Evolutionary conservation across 306 rosid species (phyloP).

Genomic region (Cicer cuneatum): DNA sequence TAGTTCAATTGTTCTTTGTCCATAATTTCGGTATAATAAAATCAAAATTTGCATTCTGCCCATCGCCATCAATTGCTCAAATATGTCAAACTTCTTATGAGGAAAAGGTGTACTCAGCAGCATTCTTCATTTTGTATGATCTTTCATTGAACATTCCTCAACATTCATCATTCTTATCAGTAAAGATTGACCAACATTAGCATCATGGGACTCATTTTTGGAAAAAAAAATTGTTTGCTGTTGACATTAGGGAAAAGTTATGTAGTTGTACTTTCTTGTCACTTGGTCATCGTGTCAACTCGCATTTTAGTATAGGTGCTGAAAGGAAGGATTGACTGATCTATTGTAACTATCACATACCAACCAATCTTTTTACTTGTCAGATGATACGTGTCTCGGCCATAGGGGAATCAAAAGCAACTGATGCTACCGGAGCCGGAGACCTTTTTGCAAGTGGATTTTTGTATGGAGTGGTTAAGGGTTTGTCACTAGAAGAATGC

Average conservation of each 20-base stretch:
- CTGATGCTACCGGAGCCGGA: conserved; percentile 97
- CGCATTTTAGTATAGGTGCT: not conserved
- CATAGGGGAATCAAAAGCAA: conserved; percentile 73
- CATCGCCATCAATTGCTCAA: not conserved
- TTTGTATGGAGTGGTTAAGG: conserved; percentile 83
- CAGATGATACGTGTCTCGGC: conserved; percentile 81
- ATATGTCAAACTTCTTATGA: not conserved
- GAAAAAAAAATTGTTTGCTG: not conserved
- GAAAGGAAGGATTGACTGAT: not conserved
- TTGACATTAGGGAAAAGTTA: no score
- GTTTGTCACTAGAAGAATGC: conserved; percentile 84
- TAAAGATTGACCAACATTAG: conserved; percentile 3
- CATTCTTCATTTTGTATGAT: conserved; percentile 29
- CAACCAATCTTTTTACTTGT: conserved; percentile 16
- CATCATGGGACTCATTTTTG: not conserved
- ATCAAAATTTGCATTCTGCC: not conserved
- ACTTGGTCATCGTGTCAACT: conserved; percentile 25
- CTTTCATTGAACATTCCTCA: conserved; percentile 5
- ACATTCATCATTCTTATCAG: not conserved
- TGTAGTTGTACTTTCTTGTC: conserved; percentile 28
- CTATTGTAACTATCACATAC: no score
- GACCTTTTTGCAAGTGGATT: conserved; percentile 97
- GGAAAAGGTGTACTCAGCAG: not conserved
- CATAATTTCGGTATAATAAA: not conserved
- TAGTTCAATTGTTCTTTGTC: not conserved